Conservation (phyloP, 2,329 filamentous ascomycete species). For the Phyllosticta citribraziliensis region DNA sequence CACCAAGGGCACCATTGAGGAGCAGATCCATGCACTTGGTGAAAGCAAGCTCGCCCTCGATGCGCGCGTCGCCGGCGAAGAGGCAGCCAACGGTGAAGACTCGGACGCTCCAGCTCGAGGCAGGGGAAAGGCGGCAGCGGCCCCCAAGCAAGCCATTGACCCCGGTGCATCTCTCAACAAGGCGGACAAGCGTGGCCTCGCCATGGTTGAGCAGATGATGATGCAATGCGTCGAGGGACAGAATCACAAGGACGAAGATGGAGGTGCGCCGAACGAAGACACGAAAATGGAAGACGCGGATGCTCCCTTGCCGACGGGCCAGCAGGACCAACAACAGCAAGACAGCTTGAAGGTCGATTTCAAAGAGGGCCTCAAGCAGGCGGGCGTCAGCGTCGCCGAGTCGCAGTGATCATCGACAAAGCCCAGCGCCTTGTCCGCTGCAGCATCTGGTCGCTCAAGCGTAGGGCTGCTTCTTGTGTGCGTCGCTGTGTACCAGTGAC, state of each 20-base stretch:
- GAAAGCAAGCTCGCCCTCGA: slow-evolving; percentile 90
- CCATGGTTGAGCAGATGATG: slow-evolving; percentile 28
- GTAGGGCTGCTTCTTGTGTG: no score
- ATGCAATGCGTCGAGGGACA: slow-evolving; percentile 16
- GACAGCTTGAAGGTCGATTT: slow-evolving; percentile 30
- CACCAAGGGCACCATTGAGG: slow-evolving; percentile 73
- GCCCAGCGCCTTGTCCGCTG: no score
- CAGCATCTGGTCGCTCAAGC: no score
- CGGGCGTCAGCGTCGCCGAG: slow-evolving; percentile 30
- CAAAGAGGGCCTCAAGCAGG: slow-evolving; percentile 30
- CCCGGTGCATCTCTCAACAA: slow-evolving; percentile 20
- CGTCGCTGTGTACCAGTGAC: no score
- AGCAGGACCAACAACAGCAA: not conserved
- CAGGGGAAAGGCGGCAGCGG: not conserved
- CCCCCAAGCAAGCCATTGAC: not conserved
- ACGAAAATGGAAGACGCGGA: slow-evolving; percentile 17
- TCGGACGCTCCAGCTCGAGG: not conserved
- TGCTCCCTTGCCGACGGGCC: no score
- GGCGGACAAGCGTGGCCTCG: slow-evolving; percentile 30
- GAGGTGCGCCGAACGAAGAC: slow-evolving; percentile 7
- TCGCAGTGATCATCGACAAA: no score
- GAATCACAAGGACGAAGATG: slow-evolving; percentile 1
- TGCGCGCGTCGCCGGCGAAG: slow-evolving; percentile 56
- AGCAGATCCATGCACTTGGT: slow-evolving; percentile 84
- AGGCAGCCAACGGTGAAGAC: slow-evolving; percentile 20